Evolutionary conservation across 2,329 filamentous ascomycete species (phyloP).

Genomic region (Talaromyces verruculosus): DNA sequence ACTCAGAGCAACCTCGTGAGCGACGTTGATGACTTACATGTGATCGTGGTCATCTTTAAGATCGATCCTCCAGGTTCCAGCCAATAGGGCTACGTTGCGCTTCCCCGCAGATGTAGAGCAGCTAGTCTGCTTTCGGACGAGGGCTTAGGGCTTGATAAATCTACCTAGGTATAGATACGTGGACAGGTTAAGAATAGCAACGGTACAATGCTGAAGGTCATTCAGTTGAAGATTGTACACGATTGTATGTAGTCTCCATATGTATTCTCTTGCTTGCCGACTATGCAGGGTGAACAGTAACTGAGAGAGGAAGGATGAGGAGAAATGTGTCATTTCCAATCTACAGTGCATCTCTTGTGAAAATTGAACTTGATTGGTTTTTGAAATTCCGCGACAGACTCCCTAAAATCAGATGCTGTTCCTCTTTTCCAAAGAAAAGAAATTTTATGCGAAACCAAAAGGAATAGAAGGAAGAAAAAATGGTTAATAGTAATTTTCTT

Average conservation of each 20-base stretch:
- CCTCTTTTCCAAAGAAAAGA: conserved; percentile 20
- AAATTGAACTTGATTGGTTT: conserved; percentile 5
- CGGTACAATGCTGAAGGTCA: neutral
- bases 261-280: neutral
- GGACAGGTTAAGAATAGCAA: neutral
- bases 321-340: conserved; percentile 4
- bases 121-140: conserved; percentile 16
- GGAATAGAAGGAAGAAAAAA: conserved; percentile 29
- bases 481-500: conserved; percentile 9
- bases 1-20: neutral
- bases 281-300: neutral
- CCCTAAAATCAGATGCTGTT: conserved; percentile 38
- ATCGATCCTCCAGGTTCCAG: no score
- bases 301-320: conserved; percentile 24
- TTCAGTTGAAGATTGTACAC: neutral
- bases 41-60: conserved; percentile 8
- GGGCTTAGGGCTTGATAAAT: conserved; percentile 19
- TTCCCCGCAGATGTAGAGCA: neutral
- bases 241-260: neutral
- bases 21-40: conserved; percentile 4
- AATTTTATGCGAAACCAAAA: conserved; percentile 32
- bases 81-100: neutral
- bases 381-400: conserved; percentile 32
- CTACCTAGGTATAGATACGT: neutral
- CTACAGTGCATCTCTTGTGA: conserved; percentile 26